Evolutionary conservation across 768 basidiomycete genomes (phyloP), one percentile per base, ranked within the genome.

Genomic region (Naganishia vishniacii): DNA sequence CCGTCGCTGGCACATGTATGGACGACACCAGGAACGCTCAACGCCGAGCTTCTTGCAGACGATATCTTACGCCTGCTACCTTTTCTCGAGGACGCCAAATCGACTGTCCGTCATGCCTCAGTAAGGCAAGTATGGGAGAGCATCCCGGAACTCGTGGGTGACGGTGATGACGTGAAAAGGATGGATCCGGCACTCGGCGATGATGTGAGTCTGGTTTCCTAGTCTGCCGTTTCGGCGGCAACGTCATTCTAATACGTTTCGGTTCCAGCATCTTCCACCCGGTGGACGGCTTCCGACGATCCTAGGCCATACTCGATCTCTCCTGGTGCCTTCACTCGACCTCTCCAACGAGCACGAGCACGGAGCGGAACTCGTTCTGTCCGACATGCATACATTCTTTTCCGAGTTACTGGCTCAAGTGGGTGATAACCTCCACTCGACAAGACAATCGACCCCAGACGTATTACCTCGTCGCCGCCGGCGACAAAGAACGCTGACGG

Each of bases 311-410:
- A 18, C 20, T 18, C 49, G 25, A n/a, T n/a, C 20, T 6, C 16
- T 51, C 1, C 31, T 51, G 25, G 49, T 51, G 5, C 49, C 49
- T 3, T 51, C 49, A 18, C 49, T 51, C 49, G 49, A 51, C 31
- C 31, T 51, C 5, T 31, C 31, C 1, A 51, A 51, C 11, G 49
- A 18, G 31, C n/a, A 18, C 2, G 31, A 51, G n/a, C 49, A 51
- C 16, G 31, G 49, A 15, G 49, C 34, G 20, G 32, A 51, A n/a
- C 31, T 51, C 1, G 49, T 25, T 3, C 23, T 51, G 7, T 51
- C 49, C 32, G 49, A 51, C 23, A 7, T 51, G 9, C 28, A 51
- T 18, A 23, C 3, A 2, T 31, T 34, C 2, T 51, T 18, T 18
- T 51, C 31, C 9, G 31, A 8, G n/a, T 44, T 20, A 15, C 11